Evolutionary conservation across 169 alveolate species (phyloP).

Genomic region (Plasmodium billcollinsi): DNA sequence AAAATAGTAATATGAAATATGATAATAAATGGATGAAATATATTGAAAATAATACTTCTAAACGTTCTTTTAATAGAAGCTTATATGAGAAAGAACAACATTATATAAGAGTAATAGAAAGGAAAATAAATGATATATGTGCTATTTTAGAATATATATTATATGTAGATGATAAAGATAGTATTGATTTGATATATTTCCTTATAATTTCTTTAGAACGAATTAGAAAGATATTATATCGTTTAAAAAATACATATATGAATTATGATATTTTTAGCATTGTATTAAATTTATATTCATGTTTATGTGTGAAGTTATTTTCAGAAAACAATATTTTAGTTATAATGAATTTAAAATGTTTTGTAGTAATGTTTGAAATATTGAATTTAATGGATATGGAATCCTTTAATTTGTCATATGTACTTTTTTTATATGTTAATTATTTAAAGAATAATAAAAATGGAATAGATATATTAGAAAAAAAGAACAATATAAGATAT

Average conservation of each 20-base stretch:
- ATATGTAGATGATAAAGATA: conserved; percentile 26
- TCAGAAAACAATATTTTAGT: conserved; percentile 26
- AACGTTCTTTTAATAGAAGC: background rate
- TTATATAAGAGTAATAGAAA: conserved; percentile 1
- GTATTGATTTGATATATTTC: conserved; percentile 30
- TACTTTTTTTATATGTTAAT: conserved; percentile 48
- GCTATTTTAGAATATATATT: conserved; percentile 20
- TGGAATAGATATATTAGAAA: conserved; percentile 39
- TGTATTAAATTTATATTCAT: conserved; percentile 39
- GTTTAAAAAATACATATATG: background rate
- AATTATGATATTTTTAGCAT: conserved; percentile 39
- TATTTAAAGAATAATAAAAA: conserved; percentile 32
- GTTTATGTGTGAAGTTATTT: conserved; percentile 54
- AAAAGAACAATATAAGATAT: conserved; percentile 21
- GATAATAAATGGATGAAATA: too few species aligned
- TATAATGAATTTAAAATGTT: conserved; percentile 42
- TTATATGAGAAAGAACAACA: background rate
- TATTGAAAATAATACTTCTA: too few species aligned
- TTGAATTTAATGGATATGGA: conserved; percentile 22
- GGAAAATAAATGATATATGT: conserved; percentile 6
- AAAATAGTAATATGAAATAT: too few species aligned
- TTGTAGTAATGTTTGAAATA: conserved; percentile 55
- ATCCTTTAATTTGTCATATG: conserved; percentile 36
- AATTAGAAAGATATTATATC: conserved; percentile 11
- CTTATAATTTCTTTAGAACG: conserved; percentile 11